Conservation (phyloP, 805 yeast species). For the Helenozyma rhizophorensis region DNA sequence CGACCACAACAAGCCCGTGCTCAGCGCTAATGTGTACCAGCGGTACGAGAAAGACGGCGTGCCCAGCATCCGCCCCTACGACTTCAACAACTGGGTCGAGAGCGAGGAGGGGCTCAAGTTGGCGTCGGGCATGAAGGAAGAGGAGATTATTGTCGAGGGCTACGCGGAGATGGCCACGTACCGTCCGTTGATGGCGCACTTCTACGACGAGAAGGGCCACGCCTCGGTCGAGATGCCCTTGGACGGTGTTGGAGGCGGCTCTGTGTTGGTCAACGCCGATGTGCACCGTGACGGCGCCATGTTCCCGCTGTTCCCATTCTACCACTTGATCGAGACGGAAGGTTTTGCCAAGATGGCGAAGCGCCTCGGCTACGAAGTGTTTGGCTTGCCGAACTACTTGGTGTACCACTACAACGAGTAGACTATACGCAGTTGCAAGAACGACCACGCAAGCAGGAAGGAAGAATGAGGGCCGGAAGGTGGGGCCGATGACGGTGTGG, state of each 20-base stretch:
- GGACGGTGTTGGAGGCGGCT: conserved; percentile 99
- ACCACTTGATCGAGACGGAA: conserved; percentile 94
- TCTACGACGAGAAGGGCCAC: conserved; percentile 65
- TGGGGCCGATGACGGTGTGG: too few relatives aligned
- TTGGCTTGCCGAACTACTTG: conserved; percentile 90
- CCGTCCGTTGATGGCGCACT: conserved; percentile 90
- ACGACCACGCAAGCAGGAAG: too few relatives aligned
- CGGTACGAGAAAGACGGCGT: conserved; percentile 60
- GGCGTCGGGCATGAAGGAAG: conserved; percentile 71
- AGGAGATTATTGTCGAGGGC: conserved; percentile 93
- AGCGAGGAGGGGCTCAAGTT: conserved; percentile 72
- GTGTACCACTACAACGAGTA: conserved; percentile 88
- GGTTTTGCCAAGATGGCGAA: conserved; percentile 99
- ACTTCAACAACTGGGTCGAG: conserved; percentile 94
- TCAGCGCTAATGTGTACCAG: conserved; percentile 93
- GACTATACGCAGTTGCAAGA: too few relatives aligned
- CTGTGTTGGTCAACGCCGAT: conserved; percentile 91
- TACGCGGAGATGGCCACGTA: conserved; percentile 91
- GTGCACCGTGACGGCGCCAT: conserved; percentile 99
- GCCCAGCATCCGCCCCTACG: conserved; percentile 77
- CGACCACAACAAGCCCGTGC: conserved; percentile 75
- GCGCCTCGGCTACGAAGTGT: conserved; percentile 84
- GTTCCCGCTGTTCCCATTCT: conserved; percentile 98
- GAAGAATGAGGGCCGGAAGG: too few relatives aligned
- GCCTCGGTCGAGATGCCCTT: conserved; percentile 66